These are phyloP conservation scores for Xerocomellus amylosporus DNA, from an alignment of 768 basidiomycete genomes.

Conservation along the genomic window DNA sequence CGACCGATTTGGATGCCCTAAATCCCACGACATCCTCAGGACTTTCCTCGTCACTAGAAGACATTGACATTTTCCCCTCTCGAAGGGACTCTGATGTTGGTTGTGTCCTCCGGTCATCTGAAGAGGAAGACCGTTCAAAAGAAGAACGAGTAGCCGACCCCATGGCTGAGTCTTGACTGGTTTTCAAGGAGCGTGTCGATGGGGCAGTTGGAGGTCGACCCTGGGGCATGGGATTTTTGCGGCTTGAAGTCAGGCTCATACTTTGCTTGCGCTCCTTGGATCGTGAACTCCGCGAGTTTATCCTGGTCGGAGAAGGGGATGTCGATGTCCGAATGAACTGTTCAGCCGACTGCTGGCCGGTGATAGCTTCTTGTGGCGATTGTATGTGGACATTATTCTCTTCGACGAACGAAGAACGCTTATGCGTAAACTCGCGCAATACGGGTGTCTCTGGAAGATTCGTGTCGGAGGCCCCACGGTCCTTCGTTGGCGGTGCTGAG, in stretches of 20 bases:
- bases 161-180: constrained; percentile 6
- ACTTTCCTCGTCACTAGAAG: constrained; percentile 57
- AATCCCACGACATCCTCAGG: constrained; percentile 47
- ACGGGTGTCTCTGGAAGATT: constrained; percentile 41
- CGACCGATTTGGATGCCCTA: constrained; percentile 17
- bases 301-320: constrained; percentile 23
- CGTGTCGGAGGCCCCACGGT: constrained; percentile 9
- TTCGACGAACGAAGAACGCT: constrained; percentile 67
- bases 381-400: constrained; percentile 34
- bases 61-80: constrained; percentile 38
- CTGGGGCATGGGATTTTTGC: constrained; percentile 5
- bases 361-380: constrained; percentile 35
- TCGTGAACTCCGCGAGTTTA: constrained; percentile 25
- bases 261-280: constrained; percentile 35
- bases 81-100: constrained; percentile 26
- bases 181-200: constrained; percentile 8
- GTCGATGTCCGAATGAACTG: constrained; percentile 1
- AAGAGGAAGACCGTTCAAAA: constrained; percentile 27
- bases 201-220: constrained; percentile 4
- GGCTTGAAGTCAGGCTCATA: constrained; percentile 5
- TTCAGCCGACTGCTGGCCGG: constrained; percentile 15
- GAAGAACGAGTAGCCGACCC: constrained; percentile 10
- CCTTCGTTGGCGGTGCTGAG: constrained; percentile 17
- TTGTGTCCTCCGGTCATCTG: constrained; percentile 51
- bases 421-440: constrained; percentile 68